phyloP scores from a whole-genome alignment of 305 asterid species.

The Solanum hybrid region DNA sequence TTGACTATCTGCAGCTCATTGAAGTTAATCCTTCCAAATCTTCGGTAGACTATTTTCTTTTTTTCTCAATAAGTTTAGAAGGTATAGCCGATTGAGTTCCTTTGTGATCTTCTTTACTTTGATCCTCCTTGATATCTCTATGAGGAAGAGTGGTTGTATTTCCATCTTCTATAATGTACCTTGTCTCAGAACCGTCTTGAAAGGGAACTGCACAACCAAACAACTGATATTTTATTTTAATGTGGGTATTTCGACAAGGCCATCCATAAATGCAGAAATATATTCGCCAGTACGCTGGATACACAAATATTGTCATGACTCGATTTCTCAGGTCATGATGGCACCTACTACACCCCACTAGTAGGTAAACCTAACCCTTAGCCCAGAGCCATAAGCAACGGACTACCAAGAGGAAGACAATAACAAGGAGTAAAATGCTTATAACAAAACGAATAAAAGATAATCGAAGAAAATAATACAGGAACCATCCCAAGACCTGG shows the following conservation, averaged over 20 bases:
- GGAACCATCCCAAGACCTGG: background rate
- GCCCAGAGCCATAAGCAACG: background rate
- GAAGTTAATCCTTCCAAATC: background rate
- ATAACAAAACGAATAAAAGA: too few relatives aligned
- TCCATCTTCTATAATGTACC: background rate
- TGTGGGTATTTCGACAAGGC: slow-evolving; percentile 34
- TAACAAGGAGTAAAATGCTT: background rate
- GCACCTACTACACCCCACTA: background rate
- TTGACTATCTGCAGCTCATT: background rate
- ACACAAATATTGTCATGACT: background rate
- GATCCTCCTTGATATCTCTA: background rate
- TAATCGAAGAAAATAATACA: background rate
- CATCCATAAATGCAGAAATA: slow-evolving; percentile 44
- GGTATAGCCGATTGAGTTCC: background rate
- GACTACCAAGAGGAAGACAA: background rate
- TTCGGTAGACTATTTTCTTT: background rate
- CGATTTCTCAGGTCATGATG: background rate
- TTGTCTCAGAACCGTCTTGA: slow-evolving; percentile 1
- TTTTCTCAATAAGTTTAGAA: background rate
- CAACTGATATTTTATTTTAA: slow-evolving; percentile 45
- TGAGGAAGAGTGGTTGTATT: background rate
- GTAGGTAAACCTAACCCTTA: background rate
- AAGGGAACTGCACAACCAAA: slow-evolving; percentile 36
- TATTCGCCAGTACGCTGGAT: background rate
- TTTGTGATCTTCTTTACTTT: too few relatives aligned